Evolutionary conservation across 1,284 basidiomycete species (phyloP), one percentile per base, ranked within the genome.

Genomic region (Singerocomus inundabilis): DNA sequence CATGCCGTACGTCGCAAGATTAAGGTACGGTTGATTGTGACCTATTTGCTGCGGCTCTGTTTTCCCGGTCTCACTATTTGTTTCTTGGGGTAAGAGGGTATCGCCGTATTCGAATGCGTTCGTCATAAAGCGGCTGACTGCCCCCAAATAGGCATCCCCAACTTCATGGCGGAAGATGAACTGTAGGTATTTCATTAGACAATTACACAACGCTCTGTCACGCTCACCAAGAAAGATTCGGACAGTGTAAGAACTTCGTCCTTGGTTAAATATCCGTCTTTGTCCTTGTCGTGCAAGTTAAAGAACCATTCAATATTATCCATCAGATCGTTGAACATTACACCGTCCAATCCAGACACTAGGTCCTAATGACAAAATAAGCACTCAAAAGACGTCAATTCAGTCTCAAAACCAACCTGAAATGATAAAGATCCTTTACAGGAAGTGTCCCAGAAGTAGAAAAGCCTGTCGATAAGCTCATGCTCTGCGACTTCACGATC

Each of bases 261-360:
- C 70, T 96, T 98, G 3, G 94, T 96, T 54, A 99, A 73, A 64
- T 78, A 94, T 0, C 93, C 93, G 63, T 98, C 94, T 57, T 92
- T 93, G 68, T 98, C 89, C 70, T 95, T 95, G 73, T 98, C 94
- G 60, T 98, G 93, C 44, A 99, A 70, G 57, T 91, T 89, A 72
- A 99, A 98, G 73, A 99, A 96, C 94, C 96, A 98, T 68, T 97
- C 91, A 60, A 98, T 98, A 61, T 92, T 96, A 54, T 94, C 91
- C 93, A 98, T 97, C 54, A 99, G 75, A 66, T 97, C 97, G 56
- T 93, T 95, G 70, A 93, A 91, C 84, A 98, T 92, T 49, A 98
- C 89, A 12, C 86, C 85, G 61, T 97, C 88, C 38, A 99, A 74
- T 1, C 96, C 97, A 33, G 79, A 80, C 7, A 99, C 87, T 26